Evolutionary conservation across 2,329 filamentous ascomycete genomes (phyloP), one percentile per base, ranked within the genome.

Genomic region (Zymoseptoria passerinii): DNA sequence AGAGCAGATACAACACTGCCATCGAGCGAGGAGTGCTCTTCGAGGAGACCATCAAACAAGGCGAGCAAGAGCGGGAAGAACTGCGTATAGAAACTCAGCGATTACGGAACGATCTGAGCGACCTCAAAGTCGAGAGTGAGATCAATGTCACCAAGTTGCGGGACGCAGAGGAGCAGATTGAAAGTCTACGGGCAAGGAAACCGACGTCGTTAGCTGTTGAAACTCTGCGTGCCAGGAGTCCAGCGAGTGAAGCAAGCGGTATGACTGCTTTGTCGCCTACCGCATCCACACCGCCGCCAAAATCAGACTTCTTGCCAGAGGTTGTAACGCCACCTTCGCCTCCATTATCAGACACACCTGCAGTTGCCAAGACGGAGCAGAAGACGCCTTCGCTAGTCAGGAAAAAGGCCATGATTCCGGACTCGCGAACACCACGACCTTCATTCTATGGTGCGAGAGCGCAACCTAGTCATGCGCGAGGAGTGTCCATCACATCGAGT

Each of bases 1-100:
- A 99, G 76, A 92, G 89, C 62, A 99, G 97, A 75, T 96, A 94
- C 75, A 97, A 96, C 72, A 84, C 95, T 58, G 85, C 92, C 4
- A 95, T 99, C 66, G 94, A 99, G 76, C 82, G 92, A 56, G 86
- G 83, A 8, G 94, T 99, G 27, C 84, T 99, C 81, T 83, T 96
- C 76, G 94, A 99, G 72, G 92, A 96, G 73, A 94, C 97, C 73
- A 88, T 97, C 69, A 92, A 88, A 75, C 82, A 84, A 50, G 90
- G 90, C 52, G 94, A 99, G 71, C 89, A 95, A 75, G 94, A 99
- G 74, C 85, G 94, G 69, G 94, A 99, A 74, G 76, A 79, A 7
- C 78, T 99, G 61, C 85, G 94, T 54, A 96, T 99, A 67, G 92
- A 97, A 68, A 84, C 88, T 8, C 94, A 99, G 75, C 83, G 92